Percentiles rank a stretch among this genome's conserved stretches.
Evolutionary conservation across 306 rosid species (phyloP).

Genomic region (Dalbergia cochinchinensis): DNA sequence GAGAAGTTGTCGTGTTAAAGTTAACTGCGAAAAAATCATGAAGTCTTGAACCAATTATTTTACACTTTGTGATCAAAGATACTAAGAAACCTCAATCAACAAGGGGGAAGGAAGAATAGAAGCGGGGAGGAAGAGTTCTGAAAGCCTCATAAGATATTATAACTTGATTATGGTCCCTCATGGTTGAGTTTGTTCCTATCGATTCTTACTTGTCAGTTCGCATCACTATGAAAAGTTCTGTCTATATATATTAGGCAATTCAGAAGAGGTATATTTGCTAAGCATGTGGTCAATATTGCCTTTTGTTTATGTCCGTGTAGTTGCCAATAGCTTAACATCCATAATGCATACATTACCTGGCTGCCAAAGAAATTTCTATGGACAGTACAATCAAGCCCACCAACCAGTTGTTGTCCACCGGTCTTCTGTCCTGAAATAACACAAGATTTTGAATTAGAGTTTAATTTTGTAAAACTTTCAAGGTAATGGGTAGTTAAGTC

Average conservation of each 20-base stretch:
- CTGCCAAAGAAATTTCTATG: constrained; percentile 97
- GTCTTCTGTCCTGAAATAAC: constrained; percentile 84
- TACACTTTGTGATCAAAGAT: background rate
- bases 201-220: background rate
- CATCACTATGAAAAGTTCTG: background rate
- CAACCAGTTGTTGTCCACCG: constrained; percentile 90
- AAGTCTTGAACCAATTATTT: background rate
- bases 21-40: background rate
- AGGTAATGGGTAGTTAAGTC: no score
- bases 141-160: background rate
- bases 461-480: no score
- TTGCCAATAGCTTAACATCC: background rate
- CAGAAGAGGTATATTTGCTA: background rate
- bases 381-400: constrained; percentile 96
- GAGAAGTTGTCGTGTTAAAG: background rate
- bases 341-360: constrained; percentile 66
- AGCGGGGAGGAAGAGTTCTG: background rate
- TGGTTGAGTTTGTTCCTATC: background rate
- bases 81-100: constrained; percentile 28
- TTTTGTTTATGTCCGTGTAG: constrained; percentile 5
- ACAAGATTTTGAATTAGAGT: background rate
- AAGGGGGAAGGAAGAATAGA: background rate
- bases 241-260: background rate
- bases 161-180: background rate
- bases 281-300: background rate